A percentile compares a stretch with the other conserved stretches of the same genome.
phyloP scores from a whole-genome alignment of 371 early-diverging fungal species.

The Conidiobolus incongruus region DNA sequence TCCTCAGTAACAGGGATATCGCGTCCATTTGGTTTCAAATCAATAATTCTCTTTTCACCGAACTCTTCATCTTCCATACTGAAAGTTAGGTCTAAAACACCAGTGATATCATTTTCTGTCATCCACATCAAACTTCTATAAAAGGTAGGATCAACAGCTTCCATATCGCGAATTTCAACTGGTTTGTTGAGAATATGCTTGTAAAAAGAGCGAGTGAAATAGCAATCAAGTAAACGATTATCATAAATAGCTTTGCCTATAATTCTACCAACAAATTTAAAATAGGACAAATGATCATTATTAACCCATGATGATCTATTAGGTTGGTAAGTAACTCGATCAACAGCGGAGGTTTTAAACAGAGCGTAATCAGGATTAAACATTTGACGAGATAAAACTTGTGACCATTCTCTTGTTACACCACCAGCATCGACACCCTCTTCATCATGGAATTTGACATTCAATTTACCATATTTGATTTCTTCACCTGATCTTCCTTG shows the following conservation, averaged over 20 bases:
- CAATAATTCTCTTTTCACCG: constrained; percentile 63
- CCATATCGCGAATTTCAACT: constrained; percentile 91
- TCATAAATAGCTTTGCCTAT: constrained; percentile 98
- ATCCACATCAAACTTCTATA: constrained; percentile 97
- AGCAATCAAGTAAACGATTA: constrained; percentile 80
- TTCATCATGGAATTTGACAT: constrained; percentile 89
- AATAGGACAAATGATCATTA: constrained; percentile 88
- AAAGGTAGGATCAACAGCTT: constrained; percentile 92
- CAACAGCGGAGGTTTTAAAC: constrained; percentile 88
- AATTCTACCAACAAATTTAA: constrained; percentile 96
- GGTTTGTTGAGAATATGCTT: constrained; percentile 81
- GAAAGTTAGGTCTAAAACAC: constrained; percentile 87
- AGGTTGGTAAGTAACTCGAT: constrained; percentile 91
- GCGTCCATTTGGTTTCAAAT: constrained; percentile 77
- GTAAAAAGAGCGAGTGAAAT: constrained; percentile 97
- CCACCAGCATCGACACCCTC: constrained; percentile 98
- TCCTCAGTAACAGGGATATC: constrained; percentile 85
- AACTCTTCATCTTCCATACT: constrained; percentile 86
- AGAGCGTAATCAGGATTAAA: constrained; percentile 97
- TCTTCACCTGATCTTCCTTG: constrained; percentile 78
- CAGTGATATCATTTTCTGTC: constrained; percentile 87
- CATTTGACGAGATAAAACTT: constrained; percentile 88
- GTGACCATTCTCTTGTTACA: constrained; percentile 97
- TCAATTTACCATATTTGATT: constrained; percentile 80
- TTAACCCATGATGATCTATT: constrained; percentile 87